A percentile compares a stretch with the other conserved stretches of the same genome.
Conservation (phyloP, 805 yeast genomes). For the Kazachstania viticola region DNA sequence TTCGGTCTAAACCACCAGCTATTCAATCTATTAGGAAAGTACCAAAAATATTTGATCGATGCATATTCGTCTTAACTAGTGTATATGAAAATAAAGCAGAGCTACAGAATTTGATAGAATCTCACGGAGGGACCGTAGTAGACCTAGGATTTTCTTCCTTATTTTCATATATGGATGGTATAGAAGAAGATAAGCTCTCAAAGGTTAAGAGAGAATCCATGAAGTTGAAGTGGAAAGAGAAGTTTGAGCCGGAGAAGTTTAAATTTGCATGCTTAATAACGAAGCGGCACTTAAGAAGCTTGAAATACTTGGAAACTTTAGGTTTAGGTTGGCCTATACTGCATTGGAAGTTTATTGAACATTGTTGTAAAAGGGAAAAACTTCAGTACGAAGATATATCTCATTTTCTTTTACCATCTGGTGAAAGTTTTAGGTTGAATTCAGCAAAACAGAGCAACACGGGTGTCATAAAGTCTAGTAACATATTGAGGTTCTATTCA, state of each 20-base stretch:
- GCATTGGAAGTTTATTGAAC: slow-evolving; percentile 43
- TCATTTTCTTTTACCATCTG: slow-evolving; percentile 59
- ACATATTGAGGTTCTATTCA: slow-evolving; percentile 33
- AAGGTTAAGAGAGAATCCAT: slow-evolving; percentile 2
- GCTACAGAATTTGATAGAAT: slow-evolving; percentile 27
- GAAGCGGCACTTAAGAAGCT: slow-evolving; percentile 46
- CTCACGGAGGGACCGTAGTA: slow-evolving; percentile 34
- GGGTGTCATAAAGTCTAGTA: slow-evolving; percentile 35
- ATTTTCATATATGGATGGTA: slow-evolving; percentile 4
- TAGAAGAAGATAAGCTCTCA: not conserved
- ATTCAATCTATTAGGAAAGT: not conserved
- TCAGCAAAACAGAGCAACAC: slow-evolving; percentile 5
- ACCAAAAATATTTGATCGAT: slow-evolving; percentile 21
- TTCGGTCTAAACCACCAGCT: not conserved
- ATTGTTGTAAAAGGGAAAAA: slow-evolving; percentile 28
- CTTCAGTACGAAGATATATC: slow-evolving; percentile 28
- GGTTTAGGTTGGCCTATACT: slow-evolving; percentile 83
- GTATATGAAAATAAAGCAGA: slow-evolving; percentile 22
- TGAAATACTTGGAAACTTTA: slow-evolving; percentile 65
- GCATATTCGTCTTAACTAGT: slow-evolving; percentile 32
- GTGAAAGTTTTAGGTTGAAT: slow-evolving; percentile 39
- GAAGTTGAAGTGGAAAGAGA: slow-evolving; percentile 7
- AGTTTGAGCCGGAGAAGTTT: slow-evolving; percentile 12
- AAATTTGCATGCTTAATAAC: slow-evolving; percentile 60
- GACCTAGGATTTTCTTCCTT: slow-evolving; percentile 26